Evolutionary conservation across 768 basidiomycete species (phyloP).

Genomic region (Filobasidium floriforme): DNA sequence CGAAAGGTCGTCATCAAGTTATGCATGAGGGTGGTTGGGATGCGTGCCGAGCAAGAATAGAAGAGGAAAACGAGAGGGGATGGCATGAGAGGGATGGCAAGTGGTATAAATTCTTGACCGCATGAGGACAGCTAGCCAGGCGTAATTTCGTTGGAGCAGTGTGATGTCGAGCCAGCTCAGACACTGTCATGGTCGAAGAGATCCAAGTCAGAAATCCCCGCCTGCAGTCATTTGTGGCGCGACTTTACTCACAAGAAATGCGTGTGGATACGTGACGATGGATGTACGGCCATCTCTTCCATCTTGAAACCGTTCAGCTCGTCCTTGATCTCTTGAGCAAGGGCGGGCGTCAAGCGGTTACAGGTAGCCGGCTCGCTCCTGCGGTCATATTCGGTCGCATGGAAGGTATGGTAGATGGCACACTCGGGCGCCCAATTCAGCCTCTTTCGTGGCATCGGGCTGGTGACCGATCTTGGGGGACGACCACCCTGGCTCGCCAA

Average conservation of each 20-base stretch:
- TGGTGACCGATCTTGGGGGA: conserved; percentile 57
- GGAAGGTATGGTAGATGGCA: conserved; percentile 95
- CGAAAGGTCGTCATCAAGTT: neutral
- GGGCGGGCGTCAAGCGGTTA: conserved; percentile 85
- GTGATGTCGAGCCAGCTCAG: conserved; percentile 7
- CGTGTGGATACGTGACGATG: conserved; percentile 71
- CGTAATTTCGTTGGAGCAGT: neutral
- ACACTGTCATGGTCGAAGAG: neutral
- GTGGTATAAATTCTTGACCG: neutral
- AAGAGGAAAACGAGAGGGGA: neutral
- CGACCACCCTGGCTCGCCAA: neutral
- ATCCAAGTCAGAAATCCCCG: neutral
- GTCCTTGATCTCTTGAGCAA: conserved; percentile 88
- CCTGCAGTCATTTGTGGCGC: no score
- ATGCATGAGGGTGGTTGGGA: neutral
- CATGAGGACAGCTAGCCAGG: neutral
- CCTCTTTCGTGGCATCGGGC: conserved; percentile 53
- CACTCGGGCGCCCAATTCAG: conserved; percentile 84
- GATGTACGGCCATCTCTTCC: conserved; percentile 99
- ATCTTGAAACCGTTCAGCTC: conserved; percentile 91
- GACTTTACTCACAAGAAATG: conserved; percentile 36
- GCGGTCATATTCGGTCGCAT: conserved; percentile 80
- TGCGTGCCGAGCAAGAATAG: neutral
- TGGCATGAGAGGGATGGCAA: neutral
- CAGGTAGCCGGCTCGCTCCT: conserved; percentile 94